Evolutionary conservation across 768 basidiomycete genomes (phyloP).

Genomic region (Lactifluus echinatus): DNA sequence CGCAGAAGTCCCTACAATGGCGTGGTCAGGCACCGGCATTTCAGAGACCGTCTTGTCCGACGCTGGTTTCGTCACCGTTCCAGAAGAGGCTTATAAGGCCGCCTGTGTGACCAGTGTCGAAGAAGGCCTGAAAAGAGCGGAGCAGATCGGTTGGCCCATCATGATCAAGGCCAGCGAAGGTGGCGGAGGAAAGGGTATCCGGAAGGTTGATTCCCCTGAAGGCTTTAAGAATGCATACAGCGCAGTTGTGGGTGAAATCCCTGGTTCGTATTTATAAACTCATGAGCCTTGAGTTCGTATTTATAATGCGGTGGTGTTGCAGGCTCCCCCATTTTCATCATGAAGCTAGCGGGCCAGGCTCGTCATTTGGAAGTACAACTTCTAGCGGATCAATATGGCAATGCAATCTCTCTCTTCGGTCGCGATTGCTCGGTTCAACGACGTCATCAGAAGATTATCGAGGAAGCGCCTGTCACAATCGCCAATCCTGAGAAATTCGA

Average conservation of each 20-base stretch:
- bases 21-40: conserved; percentile 97
- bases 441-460: conserved; percentile 99
- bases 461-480: conserved; percentile 98
- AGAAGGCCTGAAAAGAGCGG: conserved; percentile 75
- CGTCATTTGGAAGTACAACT: conserved; percentile 98
- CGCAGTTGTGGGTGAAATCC: conserved; percentile 93
- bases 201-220: conserved; percentile 82
- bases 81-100: conserved; percentile 76
- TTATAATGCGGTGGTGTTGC: conserved; percentile 10
- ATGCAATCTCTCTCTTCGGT: conserved; percentile 97
- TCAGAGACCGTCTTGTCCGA: conserved; percentile 76
- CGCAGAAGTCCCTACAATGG: conserved; percentile 94
- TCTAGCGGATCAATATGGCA: conserved; percentile 97
- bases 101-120: conserved; percentile 88
- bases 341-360: conserved; percentile 98
- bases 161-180: conserved; percentile 99
- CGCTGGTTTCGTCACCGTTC: conserved; percentile 88
- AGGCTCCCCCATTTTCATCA: conserved; percentile 99
- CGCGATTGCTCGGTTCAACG: conserved; percentile 99
- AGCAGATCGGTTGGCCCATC: conserved; percentile 89
- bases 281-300: conserved; percentile 8
- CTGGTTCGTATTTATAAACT: conserved; percentile 48
- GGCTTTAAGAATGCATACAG: conserved; percentile 91
- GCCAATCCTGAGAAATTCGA: conserved; percentile 88
- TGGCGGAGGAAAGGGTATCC: conserved; percentile 97